These are phyloP conservation scores for Nemophila menziesii DNA, from an alignment of 257 asterid genomes.

Conservation along the genomic window DNA sequence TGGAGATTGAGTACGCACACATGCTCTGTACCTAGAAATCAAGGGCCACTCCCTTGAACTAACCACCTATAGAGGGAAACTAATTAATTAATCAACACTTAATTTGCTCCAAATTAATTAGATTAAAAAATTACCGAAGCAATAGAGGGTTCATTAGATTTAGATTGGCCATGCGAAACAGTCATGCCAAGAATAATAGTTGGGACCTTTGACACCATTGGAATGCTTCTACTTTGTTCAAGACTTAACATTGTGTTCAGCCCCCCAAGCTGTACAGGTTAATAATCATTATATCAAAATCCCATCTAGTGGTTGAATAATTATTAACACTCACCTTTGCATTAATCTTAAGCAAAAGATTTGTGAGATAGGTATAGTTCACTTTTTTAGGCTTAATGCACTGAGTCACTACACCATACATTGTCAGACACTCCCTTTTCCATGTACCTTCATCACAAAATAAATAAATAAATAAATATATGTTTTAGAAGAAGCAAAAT, in stretches of 20 bases:
- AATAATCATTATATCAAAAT: background rate
- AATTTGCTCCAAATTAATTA: background rate
- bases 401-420: slow-evolving; percentile 34
- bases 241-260: slow-evolving; percentile 22
- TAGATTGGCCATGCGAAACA: slow-evolving; percentile 20
- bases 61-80: slow-evolving; percentile 25
- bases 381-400: slow-evolving; percentile 26
- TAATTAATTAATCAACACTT: too few species aligned
- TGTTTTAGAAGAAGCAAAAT: too few species aligned
- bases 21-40: slow-evolving; percentile 37
- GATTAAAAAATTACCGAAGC: slow-evolving; percentile 31
- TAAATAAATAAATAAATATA: background rate
- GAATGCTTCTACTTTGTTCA: slow-evolving; percentile 25
- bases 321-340: slow-evolving; percentile 17
- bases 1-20: too few species aligned
- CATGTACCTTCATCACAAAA: slow-evolving; percentile 28
- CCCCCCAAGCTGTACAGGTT: slow-evolving; percentile 45
- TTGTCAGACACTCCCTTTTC: slow-evolving; percentile 33
- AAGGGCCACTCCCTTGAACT: slow-evolving; percentile 48
- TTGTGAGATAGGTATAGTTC: slow-evolving; percentile 28
- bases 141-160: slow-evolving; percentile 27
- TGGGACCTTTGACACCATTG: slow-evolving; percentile 30
- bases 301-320: background rate
- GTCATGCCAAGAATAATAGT: slow-evolving; percentile 37
- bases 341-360: slow-evolving; percentile 33